Percentiles rank a stretch among this genome's conserved stretches.
Conservation (phyloP, 2,329 filamentous ascomycete species). For the Ustulina deusta region DNA sequence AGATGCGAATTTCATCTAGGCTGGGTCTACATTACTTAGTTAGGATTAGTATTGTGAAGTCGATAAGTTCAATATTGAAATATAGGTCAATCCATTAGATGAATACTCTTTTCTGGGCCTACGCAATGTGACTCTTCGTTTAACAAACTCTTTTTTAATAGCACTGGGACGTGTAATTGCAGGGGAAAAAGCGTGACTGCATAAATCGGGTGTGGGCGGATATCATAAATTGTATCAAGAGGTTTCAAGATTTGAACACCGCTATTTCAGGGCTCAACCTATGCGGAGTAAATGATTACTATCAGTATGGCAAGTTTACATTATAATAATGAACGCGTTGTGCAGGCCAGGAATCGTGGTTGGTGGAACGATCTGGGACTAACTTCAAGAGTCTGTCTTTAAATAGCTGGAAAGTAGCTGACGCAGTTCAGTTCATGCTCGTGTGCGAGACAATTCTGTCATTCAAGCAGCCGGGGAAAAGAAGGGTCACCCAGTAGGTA, state of each 20-base stretch:
- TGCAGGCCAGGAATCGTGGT: constrained; percentile 2
- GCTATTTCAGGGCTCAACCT: not conserved
- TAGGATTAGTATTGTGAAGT: not conserved
- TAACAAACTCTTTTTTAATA: too few species aligned
- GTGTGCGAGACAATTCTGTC: not conserved
- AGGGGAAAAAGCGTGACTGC: not conserved
- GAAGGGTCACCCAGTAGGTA: not conserved
- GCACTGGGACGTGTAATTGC: not conserved
- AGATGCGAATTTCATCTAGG: not conserved
- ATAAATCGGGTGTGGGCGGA: not conserved
- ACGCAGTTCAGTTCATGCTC: not conserved
- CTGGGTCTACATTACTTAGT: not conserved
- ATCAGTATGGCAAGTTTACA: not conserved
- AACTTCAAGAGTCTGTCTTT: not conserved
- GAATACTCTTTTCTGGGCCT: not conserved
- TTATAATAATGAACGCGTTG: not conserved
- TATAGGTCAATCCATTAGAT: not conserved
- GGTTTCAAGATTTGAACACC: constrained; percentile 3
- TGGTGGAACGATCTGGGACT: not conserved
- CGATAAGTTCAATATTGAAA: not conserved
- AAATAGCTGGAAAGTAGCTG: constrained; percentile 6
- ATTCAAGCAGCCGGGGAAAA: not conserved
- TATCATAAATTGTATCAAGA: constrained; percentile 10
- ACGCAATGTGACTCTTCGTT: not conserved
- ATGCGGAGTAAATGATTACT: not conserved